phyloP scores from a whole-genome alignment of 1,139 yeast genomes.

The Saccharomyces hybrid region DNA sequence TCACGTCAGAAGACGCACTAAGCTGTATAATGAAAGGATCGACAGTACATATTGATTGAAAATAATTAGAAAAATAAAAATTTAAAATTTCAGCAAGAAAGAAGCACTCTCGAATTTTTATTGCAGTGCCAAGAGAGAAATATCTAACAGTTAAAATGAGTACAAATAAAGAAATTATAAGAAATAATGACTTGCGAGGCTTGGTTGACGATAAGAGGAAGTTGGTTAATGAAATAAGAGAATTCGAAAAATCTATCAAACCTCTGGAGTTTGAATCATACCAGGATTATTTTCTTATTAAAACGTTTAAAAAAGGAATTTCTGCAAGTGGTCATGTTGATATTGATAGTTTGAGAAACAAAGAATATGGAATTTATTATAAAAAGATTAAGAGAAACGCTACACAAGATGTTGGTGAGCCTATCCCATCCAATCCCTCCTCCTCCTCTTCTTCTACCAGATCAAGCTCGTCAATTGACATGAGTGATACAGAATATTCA shows the following conservation, averaged over 20 bases:
- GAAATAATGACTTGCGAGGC: constrained; percentile 1
- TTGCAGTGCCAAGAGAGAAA: no score
- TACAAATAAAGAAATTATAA: constrained; percentile 4
- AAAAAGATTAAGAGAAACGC: constrained; percentile 13
- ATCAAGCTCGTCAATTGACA: background rate
- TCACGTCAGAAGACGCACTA: no score
- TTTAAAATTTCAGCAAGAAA: no score
- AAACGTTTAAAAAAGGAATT: constrained; percentile 27
- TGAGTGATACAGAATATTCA: background rate
- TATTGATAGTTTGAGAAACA: constrained; percentile 23
- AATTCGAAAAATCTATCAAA: constrained; percentile 13
- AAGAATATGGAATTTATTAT: constrained; percentile 24
- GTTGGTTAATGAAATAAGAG: constrained; percentile 14
- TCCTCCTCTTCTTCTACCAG: background rate
- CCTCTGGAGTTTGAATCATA: constrained; percentile 33
- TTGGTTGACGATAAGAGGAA: constrained; percentile 6
- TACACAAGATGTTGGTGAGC: background rate
- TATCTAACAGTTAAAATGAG: background rate
- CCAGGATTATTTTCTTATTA: constrained; percentile 24
- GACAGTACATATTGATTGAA: no score
- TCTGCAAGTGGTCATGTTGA: constrained; percentile 31
- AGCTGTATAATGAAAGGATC: no score
- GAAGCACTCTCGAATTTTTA: no score
- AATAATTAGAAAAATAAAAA: no score
- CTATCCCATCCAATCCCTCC: background rate